Evolutionary conservation across 1,284 basidiomycete genomes (phyloP).

Genomic region (Pascua sp.): DNA sequence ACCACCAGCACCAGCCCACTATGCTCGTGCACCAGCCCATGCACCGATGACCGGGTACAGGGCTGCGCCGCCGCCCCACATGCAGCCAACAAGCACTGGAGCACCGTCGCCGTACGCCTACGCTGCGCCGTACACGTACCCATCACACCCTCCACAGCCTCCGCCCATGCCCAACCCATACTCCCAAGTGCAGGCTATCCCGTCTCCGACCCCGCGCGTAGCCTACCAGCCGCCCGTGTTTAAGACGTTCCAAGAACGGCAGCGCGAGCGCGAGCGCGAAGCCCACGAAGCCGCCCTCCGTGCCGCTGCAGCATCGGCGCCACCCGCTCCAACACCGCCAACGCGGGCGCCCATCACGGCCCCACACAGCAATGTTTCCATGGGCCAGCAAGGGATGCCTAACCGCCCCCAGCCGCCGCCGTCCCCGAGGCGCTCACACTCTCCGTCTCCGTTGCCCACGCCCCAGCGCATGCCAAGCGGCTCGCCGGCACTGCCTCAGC

Average conservation of each 20-base stretch:
- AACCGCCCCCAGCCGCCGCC: background rate
- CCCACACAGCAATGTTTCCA: too few species aligned
- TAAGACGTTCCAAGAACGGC: slow-evolving; percentile 45
- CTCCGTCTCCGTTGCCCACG: background rate
- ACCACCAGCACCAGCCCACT: too few species aligned
- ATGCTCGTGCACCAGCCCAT: too few species aligned
- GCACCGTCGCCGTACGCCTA: too few species aligned
- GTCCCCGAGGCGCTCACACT: too few species aligned
- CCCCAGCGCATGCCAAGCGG: background rate
- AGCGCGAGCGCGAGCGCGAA: slow-evolving; percentile 26
- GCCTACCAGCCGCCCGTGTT: slow-evolving; percentile 43
- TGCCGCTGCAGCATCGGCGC: slow-evolving; percentile 10
- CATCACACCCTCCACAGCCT: too few species aligned
- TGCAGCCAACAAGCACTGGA: too few species aligned
- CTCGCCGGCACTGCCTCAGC: background rate
- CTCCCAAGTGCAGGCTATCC: slow-evolving; percentile 13
- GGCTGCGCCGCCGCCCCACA: too few species aligned
- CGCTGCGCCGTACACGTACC: too few species aligned
- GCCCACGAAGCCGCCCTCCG: slow-evolving; percentile 23
- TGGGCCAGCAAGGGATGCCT: background rate
- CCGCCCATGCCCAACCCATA: too few species aligned
- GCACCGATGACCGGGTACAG: too few species aligned
- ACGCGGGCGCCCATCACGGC: background rate
- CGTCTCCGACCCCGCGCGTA: slow-evolving; percentile 27
- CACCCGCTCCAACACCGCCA: slow-evolving; percentile 9